Evolutionary conservation across 352 stramenopile species (phyloP), one percentile per base, ranked within the genome.

Genomic region (Globisporangium nunn): DNA sequence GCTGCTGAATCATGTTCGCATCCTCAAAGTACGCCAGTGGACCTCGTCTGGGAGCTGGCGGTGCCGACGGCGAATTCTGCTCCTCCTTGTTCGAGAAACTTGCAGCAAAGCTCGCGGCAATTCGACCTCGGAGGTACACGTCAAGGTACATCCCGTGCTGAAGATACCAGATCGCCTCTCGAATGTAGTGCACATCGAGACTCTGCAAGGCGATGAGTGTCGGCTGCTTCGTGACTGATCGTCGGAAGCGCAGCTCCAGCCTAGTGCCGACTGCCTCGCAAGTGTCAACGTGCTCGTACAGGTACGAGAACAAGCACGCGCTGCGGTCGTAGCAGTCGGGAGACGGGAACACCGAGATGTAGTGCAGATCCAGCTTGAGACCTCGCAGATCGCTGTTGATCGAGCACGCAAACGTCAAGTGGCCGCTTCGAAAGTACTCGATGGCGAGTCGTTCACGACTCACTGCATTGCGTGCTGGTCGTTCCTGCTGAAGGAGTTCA

Each of bases 291-390:
- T 74, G 63, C 11, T 82, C 73, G 54, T 87, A 88, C 11, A 50
- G 50, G 44, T 90, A 90, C 37, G 69, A 83, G 59, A 90, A 87
- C 50, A 88, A 63, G 49, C 71, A 89, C 11, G 81, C 81, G 18
- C 68, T 85, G n/a, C 73, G 71, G 30, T 87, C 77, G 43, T 71
- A 64, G 35, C 66, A 81, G 37, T 89, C 74, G 0, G 75, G 67
- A 0, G 76, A 78, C 4, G 78, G 78, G 33, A 81, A 87, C 18
- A 87, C 70, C 4, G 62, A 75, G n/a, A 88, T 58, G 51, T 76
- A 72, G 12, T 65, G 63, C 55, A 66, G 33, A 29, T 81, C 74
- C 4, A 88, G 67, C 35, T 81, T 80, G 45, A 87, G 56, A 4
- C 75, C 75, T 4, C 78, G 70, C 14, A 78, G 31, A 23, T 88